Evolutionary conservation across 768 basidiomycete genomes (phyloP).

Genomic region (Trametes punicea): DNA sequence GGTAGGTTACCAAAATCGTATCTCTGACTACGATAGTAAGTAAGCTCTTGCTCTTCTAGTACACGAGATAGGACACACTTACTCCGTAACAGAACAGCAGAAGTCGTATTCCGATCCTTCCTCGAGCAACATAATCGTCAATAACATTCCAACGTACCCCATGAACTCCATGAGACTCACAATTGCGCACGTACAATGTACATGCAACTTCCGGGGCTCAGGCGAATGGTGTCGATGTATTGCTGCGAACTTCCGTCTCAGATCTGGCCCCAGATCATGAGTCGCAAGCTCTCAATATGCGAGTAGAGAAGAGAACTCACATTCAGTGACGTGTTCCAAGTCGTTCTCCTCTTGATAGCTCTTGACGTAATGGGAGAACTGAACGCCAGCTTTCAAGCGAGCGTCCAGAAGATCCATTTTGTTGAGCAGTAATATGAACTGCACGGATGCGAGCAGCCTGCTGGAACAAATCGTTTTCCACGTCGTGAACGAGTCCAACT

Average conservation of each 20-base stretch:
- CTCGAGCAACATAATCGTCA: not conserved
- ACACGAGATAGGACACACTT: slow-evolving; percentile 21
- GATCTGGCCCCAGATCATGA: slow-evolving; percentile 34
- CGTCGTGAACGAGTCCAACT: slow-evolving; percentile 55
- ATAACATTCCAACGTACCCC: too few species aligned
- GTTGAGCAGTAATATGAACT: slow-evolving; percentile 61
- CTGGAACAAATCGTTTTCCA: slow-evolving; percentile 62
- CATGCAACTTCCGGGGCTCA: slow-evolving; percentile 44
- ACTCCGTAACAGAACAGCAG: slow-evolving; percentile 47
- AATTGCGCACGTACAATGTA: slow-evolving; percentile 57
- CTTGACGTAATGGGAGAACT: slow-evolving; percentile 53
- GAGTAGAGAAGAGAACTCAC: slow-evolving; percentile 33
- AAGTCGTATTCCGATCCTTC: slow-evolving; percentile 47
- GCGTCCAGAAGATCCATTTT: slow-evolving; percentile 57
- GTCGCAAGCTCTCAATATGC: not conserved
- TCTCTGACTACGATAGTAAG: slow-evolving; percentile 30
- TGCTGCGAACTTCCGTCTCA: slow-evolving; percentile 47
- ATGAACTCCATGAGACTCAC: too few species aligned
- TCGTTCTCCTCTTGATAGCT: slow-evolving; percentile 54
- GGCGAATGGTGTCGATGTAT: slow-evolving; percentile 51
- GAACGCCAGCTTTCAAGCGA: slow-evolving; percentile 48
- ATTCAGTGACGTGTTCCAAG: slow-evolving; percentile 48
- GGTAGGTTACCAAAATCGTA: slow-evolving; percentile 22
- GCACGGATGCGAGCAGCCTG: slow-evolving; percentile 49
- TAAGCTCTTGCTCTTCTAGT: not conserved